phyloP scores from a whole-genome alignment of 768 basidiomycete species.

The Suillus placidus region DNA sequence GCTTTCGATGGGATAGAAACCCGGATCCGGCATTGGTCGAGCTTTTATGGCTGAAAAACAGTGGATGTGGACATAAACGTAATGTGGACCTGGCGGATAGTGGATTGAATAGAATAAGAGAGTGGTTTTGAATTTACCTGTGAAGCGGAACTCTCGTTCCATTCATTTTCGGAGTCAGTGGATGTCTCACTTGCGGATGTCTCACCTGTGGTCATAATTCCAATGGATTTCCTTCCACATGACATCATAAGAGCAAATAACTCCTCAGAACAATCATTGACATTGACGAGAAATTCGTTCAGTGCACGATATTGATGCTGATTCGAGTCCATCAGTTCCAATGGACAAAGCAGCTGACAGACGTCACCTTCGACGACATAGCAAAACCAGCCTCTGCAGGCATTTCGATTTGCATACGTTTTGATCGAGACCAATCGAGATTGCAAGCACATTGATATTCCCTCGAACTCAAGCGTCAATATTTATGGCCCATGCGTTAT shows the following conservation, averaged over 20 bases:
- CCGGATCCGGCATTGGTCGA: not conserved
- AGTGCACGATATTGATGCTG: not conserved
- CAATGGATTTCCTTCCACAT: not conserved
- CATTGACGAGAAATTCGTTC: not conserved
- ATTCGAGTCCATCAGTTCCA: not conserved
- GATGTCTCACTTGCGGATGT: not conserved
- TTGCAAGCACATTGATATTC: not conserved
- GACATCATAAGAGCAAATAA: not conserved
- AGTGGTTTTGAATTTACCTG: not conserved
- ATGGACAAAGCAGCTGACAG: not conserved
- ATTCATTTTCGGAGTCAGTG: not conserved
- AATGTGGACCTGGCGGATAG: not conserved
- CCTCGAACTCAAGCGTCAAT: not conserved
- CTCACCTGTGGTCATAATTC: not conserved
- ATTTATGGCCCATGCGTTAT: not conserved
- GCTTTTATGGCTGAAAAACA: not conserved
- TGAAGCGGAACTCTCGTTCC: not conserved
- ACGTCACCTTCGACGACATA: not conserved
- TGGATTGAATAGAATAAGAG: not conserved
- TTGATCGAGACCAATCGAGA: not conserved
- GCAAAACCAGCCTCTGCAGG: not conserved
- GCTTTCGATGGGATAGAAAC: not conserved
- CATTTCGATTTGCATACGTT: not conserved
- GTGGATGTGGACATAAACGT: not conserved
- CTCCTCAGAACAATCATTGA: not conserved